phyloP scores from a whole-genome alignment of 1,139 yeast genomes.

The Lodderomyces pseudojiufengensis region DNA sequence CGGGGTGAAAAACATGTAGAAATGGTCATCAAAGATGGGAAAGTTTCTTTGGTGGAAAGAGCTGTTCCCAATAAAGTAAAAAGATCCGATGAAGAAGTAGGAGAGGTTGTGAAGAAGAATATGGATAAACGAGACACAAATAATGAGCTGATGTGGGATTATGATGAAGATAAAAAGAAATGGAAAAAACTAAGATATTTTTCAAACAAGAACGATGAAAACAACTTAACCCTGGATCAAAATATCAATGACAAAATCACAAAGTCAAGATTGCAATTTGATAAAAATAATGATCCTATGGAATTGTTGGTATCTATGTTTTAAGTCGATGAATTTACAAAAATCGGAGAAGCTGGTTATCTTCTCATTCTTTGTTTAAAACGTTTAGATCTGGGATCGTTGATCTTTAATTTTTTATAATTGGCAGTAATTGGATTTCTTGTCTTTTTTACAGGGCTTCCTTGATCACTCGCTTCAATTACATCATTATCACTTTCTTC shows the following conservation, averaged over 20 bases:
- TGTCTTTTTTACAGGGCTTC: slow-evolving; percentile 13
- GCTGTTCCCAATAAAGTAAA: slow-evolving; percentile 18
- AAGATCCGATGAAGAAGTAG: slow-evolving; percentile 24
- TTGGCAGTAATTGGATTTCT: slow-evolving; percentile 38
- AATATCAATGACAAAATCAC: background rate
- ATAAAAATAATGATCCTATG: slow-evolving; percentile 9
- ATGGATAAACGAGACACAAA: slow-evolving; percentile 13
- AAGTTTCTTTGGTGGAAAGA: slow-evolving; percentile 56
- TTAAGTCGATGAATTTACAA: slow-evolving; percentile 3
- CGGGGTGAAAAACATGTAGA: slow-evolving; percentile 72
- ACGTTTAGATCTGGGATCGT: slow-evolving; percentile 22
- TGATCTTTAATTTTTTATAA: slow-evolving; percentile 42
- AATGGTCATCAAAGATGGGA: slow-evolving; percentile 79
- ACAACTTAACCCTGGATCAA: too few species aligned
- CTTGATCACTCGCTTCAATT: slow-evolving; percentile 7
- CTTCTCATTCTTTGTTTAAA: slow-evolving; percentile 17
- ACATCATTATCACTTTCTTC: slow-evolving; percentile 23
- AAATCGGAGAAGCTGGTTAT: too few species aligned
- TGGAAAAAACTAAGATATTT: slow-evolving; percentile 52
- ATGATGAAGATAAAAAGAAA: slow-evolving; percentile 44
- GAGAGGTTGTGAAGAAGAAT: slow-evolving; percentile 20
- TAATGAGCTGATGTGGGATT: slow-evolving; percentile 49
- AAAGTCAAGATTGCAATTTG: slow-evolving; percentile 20
- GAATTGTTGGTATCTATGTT: slow-evolving; percentile 14
- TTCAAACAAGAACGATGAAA: slow-evolving; percentile 5